phyloP scores from a whole-genome alignment of 2,329 filamentous ascomycete genomes.

The Sclerotinia sclerotiorum region DNA sequence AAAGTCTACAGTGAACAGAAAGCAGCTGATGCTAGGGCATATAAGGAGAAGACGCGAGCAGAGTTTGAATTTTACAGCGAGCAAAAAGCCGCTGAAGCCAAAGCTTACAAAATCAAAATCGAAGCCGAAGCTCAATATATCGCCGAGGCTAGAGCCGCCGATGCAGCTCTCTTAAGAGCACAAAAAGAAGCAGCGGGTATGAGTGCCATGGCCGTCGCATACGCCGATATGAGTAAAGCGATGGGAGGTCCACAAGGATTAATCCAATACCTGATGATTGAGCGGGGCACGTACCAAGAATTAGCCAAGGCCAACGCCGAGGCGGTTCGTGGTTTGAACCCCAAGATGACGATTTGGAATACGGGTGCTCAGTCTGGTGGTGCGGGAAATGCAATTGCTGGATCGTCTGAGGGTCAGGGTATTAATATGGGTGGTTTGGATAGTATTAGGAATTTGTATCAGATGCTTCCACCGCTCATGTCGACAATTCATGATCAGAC shows the following conservation, averaged over 20 bases:
- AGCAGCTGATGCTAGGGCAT: slow-evolving; percentile 53
- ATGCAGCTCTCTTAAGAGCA: slow-evolving; percentile 58
- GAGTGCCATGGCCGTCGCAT: slow-evolving; percentile 76
- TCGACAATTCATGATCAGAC: slow-evolving; percentile 88
- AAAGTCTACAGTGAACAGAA: slow-evolving; percentile 45
- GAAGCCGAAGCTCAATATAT: slow-evolving; percentile 44
- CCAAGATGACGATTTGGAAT: slow-evolving; percentile 91
- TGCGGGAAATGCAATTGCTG: slow-evolving; percentile 31
- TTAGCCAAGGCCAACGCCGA: slow-evolving; percentile 76
- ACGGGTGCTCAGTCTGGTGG: slow-evolving; percentile 56
- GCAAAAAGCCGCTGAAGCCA: slow-evolving; percentile 54
- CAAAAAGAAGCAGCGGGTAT: slow-evolving; percentile 77
- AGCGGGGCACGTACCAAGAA: slow-evolving; percentile 74
- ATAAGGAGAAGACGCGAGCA: slow-evolving; percentile 37
- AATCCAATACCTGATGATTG: slow-evolving; percentile 84
- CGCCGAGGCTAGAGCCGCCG: slow-evolving; percentile 49
- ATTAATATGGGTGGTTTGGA: slow-evolving; percentile 55
- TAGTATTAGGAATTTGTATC: slow-evolving; percentile 74
- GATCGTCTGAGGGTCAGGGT: slow-evolving; percentile 38
- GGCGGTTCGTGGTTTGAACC: slow-evolving; percentile 74
- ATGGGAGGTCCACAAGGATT: slow-evolving; percentile 77
- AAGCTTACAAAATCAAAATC: slow-evolving; percentile 48
- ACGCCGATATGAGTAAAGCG: slow-evolving; percentile 66
- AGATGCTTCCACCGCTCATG: slow-evolving; percentile 79
- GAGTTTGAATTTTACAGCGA: slow-evolving; percentile 44